Evolutionary conservation across 768 basidiomycete species (phyloP).

Genomic region (Sporobolomyces pararoseus): DNA sequence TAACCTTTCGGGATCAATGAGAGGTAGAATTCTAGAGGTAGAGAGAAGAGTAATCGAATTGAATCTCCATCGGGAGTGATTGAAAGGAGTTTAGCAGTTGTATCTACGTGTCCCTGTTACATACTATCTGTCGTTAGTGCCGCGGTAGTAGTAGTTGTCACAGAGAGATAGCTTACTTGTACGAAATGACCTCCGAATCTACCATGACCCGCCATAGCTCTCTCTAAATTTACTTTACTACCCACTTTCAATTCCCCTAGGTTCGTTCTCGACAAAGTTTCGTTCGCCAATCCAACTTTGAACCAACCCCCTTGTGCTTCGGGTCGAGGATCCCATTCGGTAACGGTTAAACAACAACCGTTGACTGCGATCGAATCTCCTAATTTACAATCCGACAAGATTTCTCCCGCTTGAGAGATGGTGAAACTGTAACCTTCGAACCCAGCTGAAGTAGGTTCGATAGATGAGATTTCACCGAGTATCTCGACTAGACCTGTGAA

Average conservation of each 20-base stretch:
- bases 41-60: constrained; percentile 72
- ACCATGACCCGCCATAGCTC: constrained; percentile 86
- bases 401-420: constrained; percentile 64
- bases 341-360: constrained; percentile 82
- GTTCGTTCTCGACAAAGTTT: constrained; percentile 86
- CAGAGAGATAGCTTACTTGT: constrained; percentile 62
- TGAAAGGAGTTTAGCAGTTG: constrained; percentile 70
- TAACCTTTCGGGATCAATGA: constrained; percentile 87
- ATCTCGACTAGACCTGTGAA: constrained; percentile 54
- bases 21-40: constrained; percentile 53
- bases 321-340: constrained; percentile 72
- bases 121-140: too few relatives aligned
- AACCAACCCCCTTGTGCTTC: constrained; percentile 61
- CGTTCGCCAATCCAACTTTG: constrained; percentile 91
- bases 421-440: constrained; percentile 71
- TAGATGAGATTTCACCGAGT: constrained; percentile 66
- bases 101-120: constrained; percentile 89
- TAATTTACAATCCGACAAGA: constrained; percentile 81
- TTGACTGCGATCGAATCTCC: constrained; percentile 94
- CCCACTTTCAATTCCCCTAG: constrained; percentile 79
- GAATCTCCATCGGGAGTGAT: constrained; percentile 78
- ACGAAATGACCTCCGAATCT: constrained; percentile 97
- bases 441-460: constrained; percentile 62
- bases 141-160: too few relatives aligned
- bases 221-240: constrained; percentile 82